These are phyloP conservation scores for Plasmodium yoelii DNA, from an alignment of 169 alveolate genomes.

Conservation along the genomic window DNA sequence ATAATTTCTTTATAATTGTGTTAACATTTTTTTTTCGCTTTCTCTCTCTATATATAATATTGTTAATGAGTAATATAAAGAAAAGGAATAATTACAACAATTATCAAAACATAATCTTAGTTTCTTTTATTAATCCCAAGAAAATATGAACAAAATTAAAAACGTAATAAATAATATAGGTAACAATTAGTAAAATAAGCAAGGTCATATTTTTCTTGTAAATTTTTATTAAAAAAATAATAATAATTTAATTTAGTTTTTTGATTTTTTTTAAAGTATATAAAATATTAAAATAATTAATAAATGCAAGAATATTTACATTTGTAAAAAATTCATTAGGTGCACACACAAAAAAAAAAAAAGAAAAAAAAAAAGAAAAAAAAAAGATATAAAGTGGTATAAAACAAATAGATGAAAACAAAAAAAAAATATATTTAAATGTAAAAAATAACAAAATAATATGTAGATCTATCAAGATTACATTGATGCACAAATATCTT, in stretches of 20 bases:
- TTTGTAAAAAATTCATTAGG: no score
- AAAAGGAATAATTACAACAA: no score
- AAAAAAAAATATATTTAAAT: background rate
- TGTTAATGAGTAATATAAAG: no score
- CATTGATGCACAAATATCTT: conserved; percentile 48
- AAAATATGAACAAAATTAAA: background rate
- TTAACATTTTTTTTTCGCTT: no score
- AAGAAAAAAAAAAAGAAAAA: no score
- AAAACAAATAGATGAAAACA: conserved; percentile 21
- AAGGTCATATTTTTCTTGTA: no score
- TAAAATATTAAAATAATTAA: conserved; percentile 14
- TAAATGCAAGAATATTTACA: conserved; percentile 1
- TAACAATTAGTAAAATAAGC: background rate
- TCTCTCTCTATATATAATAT: no score
- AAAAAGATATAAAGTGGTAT: conserved; percentile 3
- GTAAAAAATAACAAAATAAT: background rate
- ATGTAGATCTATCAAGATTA: background rate
- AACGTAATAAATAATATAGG: conserved; percentile 17
- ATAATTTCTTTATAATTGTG: no score
- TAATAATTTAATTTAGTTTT: no score
- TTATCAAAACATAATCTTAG: no score
- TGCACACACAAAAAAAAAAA: conserved; percentile 1
- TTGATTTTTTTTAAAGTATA: background rate
- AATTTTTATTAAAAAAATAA: no score
- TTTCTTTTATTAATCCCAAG: no score